A percentile compares a stretch with the other conserved stretches of the same genome.
These are phyloP conservation scores for Clitoria ternatea DNA, from an alignment of 306 rosid species.

Conservation along the genomic window DNA sequence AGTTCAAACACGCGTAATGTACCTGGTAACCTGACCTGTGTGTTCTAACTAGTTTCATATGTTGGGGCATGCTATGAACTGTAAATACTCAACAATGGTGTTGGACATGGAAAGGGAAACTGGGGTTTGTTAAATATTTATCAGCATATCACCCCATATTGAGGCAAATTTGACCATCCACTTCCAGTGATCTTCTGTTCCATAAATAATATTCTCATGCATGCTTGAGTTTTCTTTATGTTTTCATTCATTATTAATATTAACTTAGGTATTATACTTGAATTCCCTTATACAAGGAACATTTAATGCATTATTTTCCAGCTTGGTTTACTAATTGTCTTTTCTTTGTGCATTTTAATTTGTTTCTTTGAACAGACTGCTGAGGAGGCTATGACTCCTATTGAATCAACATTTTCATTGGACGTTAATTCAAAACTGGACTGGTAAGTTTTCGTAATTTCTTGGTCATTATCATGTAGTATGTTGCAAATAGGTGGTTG, in stretches of 20 bases:
- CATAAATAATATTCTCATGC: background rate
- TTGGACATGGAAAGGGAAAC: background rate
- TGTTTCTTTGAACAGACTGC: conserved; percentile 64
- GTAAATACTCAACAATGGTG: background rate
- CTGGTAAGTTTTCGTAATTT: conserved; percentile 54
- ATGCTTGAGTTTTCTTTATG: background rate
- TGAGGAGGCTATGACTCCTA: conserved; percentile 98
- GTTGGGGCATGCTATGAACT: background rate
- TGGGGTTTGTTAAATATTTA: background rate
- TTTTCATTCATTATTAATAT: conserved; percentile 16
- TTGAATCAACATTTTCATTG: conserved; percentile 93
- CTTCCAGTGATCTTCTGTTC: background rate
- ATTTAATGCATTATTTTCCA: background rate
- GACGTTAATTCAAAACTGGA: conserved; percentile 94
- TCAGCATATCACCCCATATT: background rate
- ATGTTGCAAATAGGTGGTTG: conserved; percentile 8
- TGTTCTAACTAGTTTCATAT: background rate
- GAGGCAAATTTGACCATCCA: background rate
- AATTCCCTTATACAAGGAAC: background rate
- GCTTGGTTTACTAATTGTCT: background rate
- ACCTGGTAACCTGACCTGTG: background rate
- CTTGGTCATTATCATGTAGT: conserved; percentile 4
- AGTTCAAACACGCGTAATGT: background rate
- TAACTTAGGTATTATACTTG: background rate
- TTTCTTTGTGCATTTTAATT: background rate